Percentiles rank a stretch among this genome's conserved stretches.
Conservation (phyloP, 306 rosid species). For the Fagus sylvatica region DNA sequence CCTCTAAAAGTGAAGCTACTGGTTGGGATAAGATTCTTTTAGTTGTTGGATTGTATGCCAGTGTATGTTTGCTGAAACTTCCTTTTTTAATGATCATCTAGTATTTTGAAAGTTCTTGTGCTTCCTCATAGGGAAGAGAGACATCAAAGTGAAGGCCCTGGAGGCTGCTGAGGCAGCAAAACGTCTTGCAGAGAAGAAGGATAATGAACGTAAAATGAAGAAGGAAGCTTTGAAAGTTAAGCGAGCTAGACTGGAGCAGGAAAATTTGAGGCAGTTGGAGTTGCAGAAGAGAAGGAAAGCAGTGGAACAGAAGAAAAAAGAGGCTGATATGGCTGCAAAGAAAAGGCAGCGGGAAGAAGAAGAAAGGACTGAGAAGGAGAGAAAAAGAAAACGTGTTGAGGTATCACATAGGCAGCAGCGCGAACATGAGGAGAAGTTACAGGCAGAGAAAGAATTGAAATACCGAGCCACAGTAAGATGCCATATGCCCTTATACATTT, state of each 20-base stretch:
- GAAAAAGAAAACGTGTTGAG: conserved; percentile 71
- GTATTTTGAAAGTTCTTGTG: conserved; percentile 25
- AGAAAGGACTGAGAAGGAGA: conserved; percentile 74
- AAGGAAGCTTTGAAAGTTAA: conserved; percentile 72
- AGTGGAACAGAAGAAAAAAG: conserved; percentile 73
- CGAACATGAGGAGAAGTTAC: conserved; percentile 54
- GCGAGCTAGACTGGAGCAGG: conserved; percentile 65
- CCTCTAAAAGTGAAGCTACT: conserved; percentile 5
- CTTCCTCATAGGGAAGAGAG: conserved; percentile 73
- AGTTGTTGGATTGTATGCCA: background rate
- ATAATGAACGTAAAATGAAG: conserved; percentile 86
- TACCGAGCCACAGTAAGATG: conserved; percentile 46
- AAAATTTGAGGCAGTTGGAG: conserved; percentile 59
- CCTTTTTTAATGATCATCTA: conserved; percentile 7
- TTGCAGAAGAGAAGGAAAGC: conserved; percentile 70
- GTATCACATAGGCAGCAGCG: conserved; percentile 54
- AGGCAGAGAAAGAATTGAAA: conserved; percentile 47
- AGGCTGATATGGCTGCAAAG: conserved; percentile 67
- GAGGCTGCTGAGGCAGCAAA: conserved; percentile 90
- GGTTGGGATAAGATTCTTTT: background rate
- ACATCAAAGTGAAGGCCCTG: conserved; percentile 79
- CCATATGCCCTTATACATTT: conserved; percentile 14
- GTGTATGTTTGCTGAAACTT: background rate
- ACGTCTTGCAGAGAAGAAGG: conserved; percentile 78
- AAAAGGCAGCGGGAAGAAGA: conserved; percentile 90